Evolutionary conservation across 1,284 basidiomycete species (phyloP).

Genomic region (Heterobasidion occidentale): DNA sequence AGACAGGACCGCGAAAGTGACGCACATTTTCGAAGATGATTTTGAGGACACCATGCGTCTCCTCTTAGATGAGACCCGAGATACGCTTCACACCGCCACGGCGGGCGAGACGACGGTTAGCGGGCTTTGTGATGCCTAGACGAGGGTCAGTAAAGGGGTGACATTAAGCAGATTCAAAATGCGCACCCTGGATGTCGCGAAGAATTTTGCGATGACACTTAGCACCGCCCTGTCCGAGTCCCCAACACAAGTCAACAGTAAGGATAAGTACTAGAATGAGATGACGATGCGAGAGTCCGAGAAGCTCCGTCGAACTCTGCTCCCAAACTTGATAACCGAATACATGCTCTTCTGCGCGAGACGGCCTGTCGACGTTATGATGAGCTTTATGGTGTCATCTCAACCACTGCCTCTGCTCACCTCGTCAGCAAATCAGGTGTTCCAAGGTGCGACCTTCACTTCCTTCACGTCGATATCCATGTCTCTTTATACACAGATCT

Average conservation of each 20-base stretch:
- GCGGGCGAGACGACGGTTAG: slow-evolving; percentile 74
- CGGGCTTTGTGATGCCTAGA: slow-evolving; percentile 57
- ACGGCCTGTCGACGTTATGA: slow-evolving; percentile 34
- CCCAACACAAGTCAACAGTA: slow-evolving; percentile 15
- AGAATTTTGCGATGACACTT: slow-evolving; percentile 65
- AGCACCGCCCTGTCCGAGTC: slow-evolving; percentile 39
- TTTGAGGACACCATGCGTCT: slow-evolving; percentile 92
- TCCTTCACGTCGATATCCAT: slow-evolving; percentile 90
- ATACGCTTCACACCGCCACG: slow-evolving; percentile 96
- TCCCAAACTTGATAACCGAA: slow-evolving; percentile 15
- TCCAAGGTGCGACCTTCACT: slow-evolving; percentile 86
- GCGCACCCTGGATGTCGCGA: slow-evolving; percentile 57
- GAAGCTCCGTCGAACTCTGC: not conserved
- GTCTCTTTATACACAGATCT: slow-evolving; percentile 24
- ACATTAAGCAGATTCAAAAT: not conserved
- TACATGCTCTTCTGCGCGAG: slow-evolving; percentile 27
- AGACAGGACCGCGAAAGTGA: slow-evolving; percentile 3
- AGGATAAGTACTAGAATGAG: not conserved
- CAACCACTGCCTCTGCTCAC: not conserved
- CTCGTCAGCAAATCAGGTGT: slow-evolving; percentile 17
- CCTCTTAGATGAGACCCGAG: slow-evolving; percentile 89
- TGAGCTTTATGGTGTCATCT: slow-evolving; percentile 24
- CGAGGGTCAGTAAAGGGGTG: not conserved
- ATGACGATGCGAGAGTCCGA: too few relatives aligned
- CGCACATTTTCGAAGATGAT: slow-evolving; percentile 81